Evolutionary conservation across 2,329 filamentous ascomycete species (phyloP), one percentile per base, ranked within the genome.

Genomic region (Mariannaea elegans): DNA sequence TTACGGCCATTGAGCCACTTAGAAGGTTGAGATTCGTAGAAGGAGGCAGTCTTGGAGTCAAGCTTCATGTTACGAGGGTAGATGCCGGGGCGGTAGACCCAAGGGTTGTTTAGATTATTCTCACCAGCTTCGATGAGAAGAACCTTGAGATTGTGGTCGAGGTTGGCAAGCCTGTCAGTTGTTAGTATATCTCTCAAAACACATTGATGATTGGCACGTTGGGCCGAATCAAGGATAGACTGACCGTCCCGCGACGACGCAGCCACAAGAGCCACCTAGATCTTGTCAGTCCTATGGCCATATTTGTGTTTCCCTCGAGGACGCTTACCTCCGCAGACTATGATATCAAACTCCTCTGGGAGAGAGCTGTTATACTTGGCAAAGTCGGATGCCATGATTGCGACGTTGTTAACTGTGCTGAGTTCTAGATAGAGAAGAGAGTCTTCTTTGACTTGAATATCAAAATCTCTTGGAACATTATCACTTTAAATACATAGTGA

Each of bases 271-370:
- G 54, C 90, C 90, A 71, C 90, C 90, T 36, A 36, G 5, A 7
- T n/a, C 4, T 36, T 36, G 32, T 36, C 13, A 36, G 13, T n/a
- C 7, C 32, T 36, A n/a, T n/a, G 7, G 12, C 32, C 14, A 7
- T n/a, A 10, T 8, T 36, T 10, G 32, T n/a, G 32, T 14, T 36
- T 36, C 12, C 13, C 12, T n/a, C 32, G 12, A 14, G 13, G 7
- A n/a, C 5, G 5, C 10, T 36, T 8, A 36, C 32, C 42, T 41
- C 90, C 90, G 65, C 87, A 90, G 27, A 93, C 89, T 68, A 93
- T 93, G 68, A 93, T 92, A 73, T 93, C 90, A 71, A 92, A 90
- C 80, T 93, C 90, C 59, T 93, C 90, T 32, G 90, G 90, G 63
- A 93, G 71, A 7, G 64, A 52, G 59, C 54, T 66, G 36, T 63